phyloP scores from a whole-genome alignment of 2,329 filamentous ascomycete genomes.

The Xylaria digitata region DNA sequence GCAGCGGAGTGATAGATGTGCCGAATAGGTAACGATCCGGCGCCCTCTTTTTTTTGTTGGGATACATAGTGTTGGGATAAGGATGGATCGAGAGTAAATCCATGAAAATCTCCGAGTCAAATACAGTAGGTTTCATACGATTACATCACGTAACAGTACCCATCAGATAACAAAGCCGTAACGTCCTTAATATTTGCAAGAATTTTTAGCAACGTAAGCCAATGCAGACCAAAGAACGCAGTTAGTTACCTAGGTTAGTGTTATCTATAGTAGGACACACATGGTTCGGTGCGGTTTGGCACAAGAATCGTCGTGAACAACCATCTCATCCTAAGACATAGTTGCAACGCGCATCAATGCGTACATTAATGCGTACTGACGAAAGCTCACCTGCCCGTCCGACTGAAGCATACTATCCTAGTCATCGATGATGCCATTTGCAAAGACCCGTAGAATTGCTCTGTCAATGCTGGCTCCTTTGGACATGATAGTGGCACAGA shows the following conservation, averaged over 20 bases:
- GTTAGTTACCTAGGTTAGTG: too few species aligned
- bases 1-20: constrained; percentile 16
- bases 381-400: neutral
- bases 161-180: neutral
- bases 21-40: constrained; percentile 10
- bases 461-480: neutral
- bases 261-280: neutral
- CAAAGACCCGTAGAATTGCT: too few species aligned
- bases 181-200: neutral
- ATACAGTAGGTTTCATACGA: neutral
- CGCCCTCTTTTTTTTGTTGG: neutral
- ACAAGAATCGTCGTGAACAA: constrained; percentile 3
- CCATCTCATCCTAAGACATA: neutral
- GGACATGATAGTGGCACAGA: neutral
- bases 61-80: too few species aligned
- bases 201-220: neutral
- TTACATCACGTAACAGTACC: neutral
- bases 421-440: neutral
- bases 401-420: neutral
- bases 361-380: neutral
- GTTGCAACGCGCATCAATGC: neutral
- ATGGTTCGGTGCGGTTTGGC: neutral
- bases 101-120: neutral
- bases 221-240: neutral
- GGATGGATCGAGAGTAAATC: too few species aligned